Evolutionary conservation across 345 rosid genomes (phyloP).

Genomic region (Nasturtium officinale): DNA sequence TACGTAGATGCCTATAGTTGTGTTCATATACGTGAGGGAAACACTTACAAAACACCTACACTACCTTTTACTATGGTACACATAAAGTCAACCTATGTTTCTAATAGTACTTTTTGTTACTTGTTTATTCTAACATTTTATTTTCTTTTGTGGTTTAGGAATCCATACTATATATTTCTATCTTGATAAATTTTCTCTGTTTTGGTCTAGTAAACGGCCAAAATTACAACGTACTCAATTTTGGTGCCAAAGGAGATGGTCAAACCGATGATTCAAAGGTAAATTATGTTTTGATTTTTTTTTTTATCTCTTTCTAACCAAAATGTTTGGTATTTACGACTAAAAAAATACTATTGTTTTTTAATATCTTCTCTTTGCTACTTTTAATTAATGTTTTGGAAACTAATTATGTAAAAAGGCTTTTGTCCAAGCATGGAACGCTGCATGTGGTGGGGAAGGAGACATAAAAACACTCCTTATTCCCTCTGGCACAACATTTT

Average conservation of each 20-base stretch:
- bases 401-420: conserved; percentile 18
- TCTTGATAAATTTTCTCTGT: conserved; percentile 10
- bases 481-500: conserved; percentile 32
- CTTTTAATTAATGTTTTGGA: not conserved
- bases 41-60: not conserved
- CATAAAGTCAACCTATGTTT: not conserved
- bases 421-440: conserved; percentile 24
- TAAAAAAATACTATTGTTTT: not conserved
- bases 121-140: conserved; percentile 6
- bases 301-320: not conserved
- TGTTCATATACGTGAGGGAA: not conserved
- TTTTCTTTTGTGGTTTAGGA: conserved; percentile 4
- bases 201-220: conserved; percentile 22
- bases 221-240: conserved; percentile 34
- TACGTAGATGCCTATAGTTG: not conserved
- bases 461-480: conserved; percentile 14
- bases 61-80: conserved; percentile 23
- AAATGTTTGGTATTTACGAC: not conserved
- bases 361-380: not conserved
- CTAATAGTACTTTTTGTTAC: not conserved
- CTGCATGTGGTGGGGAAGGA: conserved; percentile 23
- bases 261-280: conserved; percentile 36
- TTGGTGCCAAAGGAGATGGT: conserved; percentile 31
- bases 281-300: not conserved
- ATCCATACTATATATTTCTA: not conserved